Conservation (phyloP, 2,329 filamentous ascomycete genomes). For the Colletotrichum echinochloae region DNA sequence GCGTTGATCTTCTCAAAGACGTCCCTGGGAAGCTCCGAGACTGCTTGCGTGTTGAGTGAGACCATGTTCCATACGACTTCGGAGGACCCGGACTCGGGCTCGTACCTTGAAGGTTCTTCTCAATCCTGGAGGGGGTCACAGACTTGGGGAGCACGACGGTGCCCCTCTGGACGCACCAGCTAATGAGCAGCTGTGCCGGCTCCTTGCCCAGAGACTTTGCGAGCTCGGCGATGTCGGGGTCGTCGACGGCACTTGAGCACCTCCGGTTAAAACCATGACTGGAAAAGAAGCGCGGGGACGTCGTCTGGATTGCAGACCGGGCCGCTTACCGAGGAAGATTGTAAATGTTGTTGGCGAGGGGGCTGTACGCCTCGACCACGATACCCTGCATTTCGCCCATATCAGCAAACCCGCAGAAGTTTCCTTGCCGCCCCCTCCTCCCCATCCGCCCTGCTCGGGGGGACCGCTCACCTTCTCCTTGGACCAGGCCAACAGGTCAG, state of each 20-base stretch:
- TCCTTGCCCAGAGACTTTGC: constrained; percentile 64
- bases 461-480: constrained; percentile 46
- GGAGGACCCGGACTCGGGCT: too few species aligned
- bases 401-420: constrained; percentile 18
- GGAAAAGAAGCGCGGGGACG: neutral
- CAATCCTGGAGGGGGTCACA: constrained; percentile 63
- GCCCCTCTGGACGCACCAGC: constrained; percentile 66
- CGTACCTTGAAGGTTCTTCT: constrained; percentile 55
- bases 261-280: neutral
- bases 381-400: constrained; percentile 55
- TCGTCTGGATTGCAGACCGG: neutral
- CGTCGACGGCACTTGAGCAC: constrained; percentile 58
- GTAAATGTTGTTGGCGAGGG: constrained; percentile 69
- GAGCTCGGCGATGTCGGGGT: constrained; percentile 61
- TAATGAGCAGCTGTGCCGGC: constrained; percentile 65
- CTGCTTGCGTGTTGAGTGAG: constrained; percentile 41
- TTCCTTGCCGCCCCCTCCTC: neutral
- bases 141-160: constrained; percentile 67
- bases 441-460: too few species aligned
- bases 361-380: constrained; percentile 67
- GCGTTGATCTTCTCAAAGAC: constrained; percentile 53
- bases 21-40: constrained; percentile 51
- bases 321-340: constrained; percentile 40
- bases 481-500: constrained; percentile 65
- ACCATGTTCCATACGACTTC: too few species aligned